These are phyloP conservation scores for Aspergillus homomorphus DNA, from an alignment of 495 filamentous ascomycete species.

Conservation along the genomic window DNA sequence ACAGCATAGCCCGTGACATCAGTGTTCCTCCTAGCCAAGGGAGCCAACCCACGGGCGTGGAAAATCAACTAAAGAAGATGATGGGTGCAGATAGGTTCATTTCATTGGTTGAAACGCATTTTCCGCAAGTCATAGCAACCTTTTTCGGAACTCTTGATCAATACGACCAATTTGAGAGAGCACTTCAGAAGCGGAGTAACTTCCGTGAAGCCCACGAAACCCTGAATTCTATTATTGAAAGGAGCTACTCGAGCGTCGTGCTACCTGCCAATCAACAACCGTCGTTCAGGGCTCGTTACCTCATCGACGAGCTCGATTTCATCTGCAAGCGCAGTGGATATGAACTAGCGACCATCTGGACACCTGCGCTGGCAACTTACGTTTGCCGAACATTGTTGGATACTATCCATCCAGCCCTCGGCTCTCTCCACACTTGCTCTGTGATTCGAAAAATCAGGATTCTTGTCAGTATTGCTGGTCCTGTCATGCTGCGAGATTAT, in stretches of 20 bases:
- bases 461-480: slow-evolving; percentile 72
- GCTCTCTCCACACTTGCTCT: slow-evolving; percentile 79
- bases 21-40: slow-evolving; percentile 53
- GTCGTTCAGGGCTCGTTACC: slow-evolving; percentile 72
- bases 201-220: slow-evolving; percentile 57
- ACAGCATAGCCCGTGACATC: slow-evolving; percentile 78
- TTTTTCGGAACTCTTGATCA: slow-evolving; percentile 69
- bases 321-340: slow-evolving; percentile 67
- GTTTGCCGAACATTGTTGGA: slow-evolving; percentile 75
- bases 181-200: slow-evolving; percentile 60
- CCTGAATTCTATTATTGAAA: slow-evolving; percentile 63
- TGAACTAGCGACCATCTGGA: slow-evolving; percentile 69
- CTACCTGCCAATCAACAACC: slow-evolving; percentile 80
- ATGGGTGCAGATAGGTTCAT: slow-evolving; percentile 65
- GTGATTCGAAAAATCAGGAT: slow-evolving; percentile 83
- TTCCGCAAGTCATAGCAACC: slow-evolving; percentile 69
- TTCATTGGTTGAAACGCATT: slow-evolving; percentile 59
- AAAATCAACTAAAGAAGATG: slow-evolving; percentile 63
- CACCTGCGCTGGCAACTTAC: slow-evolving; percentile 66
- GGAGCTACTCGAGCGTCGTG: slow-evolving; percentile 54
- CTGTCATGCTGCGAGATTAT: slow-evolving; percentile 68
- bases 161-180: slow-evolving; percentile 72
- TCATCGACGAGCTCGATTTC: slow-evolving; percentile 69
- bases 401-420: slow-evolving; percentile 80
- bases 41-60: slow-evolving; percentile 56